These are phyloP conservation scores for Wilcoxina mikolae DNA, from an alignment of 495 filamentous ascomycete genomes.

Conservation along the genomic window DNA sequence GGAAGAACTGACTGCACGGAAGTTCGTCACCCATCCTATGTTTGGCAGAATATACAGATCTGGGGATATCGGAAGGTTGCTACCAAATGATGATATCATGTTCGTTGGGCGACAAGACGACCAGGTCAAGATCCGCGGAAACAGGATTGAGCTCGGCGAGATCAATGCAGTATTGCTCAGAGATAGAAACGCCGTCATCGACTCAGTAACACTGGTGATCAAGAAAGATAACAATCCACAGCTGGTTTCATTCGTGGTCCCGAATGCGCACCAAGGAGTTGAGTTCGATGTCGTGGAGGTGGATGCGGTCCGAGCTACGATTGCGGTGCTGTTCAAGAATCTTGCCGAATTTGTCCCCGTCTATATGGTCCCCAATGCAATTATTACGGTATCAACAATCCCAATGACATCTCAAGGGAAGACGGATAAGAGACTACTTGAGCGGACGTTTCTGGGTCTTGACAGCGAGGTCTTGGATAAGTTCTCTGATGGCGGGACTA, in stretches of 20 bases:
- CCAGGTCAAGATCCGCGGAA: constrained; percentile 38
- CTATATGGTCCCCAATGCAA: constrained; percentile 54
- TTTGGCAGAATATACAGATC: constrained; percentile 57
- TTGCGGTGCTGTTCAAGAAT: constrained; percentile 32
- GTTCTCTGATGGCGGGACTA: constrained; percentile 18
- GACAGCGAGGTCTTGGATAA: constrained; percentile 18
- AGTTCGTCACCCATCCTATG: constrained; percentile 49
- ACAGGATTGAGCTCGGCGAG: constrained; percentile 49
- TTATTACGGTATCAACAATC: constrained; percentile 50
- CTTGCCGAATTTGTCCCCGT: constrained; percentile 37
- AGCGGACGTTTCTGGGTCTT: constrained; percentile 26
- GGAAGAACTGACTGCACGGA: constrained; percentile 39
- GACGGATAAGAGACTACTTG: constrained; percentile 39
- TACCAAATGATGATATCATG: constrained; percentile 43
- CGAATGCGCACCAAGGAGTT: constrained; percentile 15
- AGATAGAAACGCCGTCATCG: constrained; percentile 30
- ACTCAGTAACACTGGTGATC: constrained; percentile 43
- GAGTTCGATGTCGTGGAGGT: constrained; percentile 10
- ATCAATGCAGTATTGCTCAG: constrained; percentile 45
- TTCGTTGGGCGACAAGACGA: constrained; percentile 34
- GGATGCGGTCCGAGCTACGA: constrained; percentile 9
- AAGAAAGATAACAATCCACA: constrained; percentile 24
- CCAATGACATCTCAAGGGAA: constrained; percentile 53
- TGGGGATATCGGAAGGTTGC: constrained; percentile 56
- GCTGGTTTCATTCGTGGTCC: constrained; percentile 35